Conservation (phyloP, 2,329 filamentous ascomycete genomes). For the Xylaria sp. region DNA sequence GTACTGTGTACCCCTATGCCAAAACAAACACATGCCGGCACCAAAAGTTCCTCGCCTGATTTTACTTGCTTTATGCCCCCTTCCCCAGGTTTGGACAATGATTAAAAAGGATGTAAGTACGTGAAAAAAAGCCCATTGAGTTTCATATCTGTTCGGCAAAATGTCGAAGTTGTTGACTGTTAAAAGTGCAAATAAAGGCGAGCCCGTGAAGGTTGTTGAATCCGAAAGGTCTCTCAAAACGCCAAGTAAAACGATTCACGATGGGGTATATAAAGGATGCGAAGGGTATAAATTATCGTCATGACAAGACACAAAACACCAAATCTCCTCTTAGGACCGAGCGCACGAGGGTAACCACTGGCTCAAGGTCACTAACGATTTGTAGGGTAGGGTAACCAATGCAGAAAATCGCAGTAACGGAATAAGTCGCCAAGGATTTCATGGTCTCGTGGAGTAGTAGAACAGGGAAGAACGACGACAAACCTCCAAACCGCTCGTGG, state of each 20-base stretch:
- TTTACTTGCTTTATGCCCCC: neutral
- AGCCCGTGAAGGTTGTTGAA: slow-evolving; percentile 23
- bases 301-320: slow-evolving; percentile 14
- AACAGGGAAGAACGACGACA: slow-evolving; percentile 17
- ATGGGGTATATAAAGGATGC: slow-evolving; percentile 17
- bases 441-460: slow-evolving; percentile 25
- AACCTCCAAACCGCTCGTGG: slow-evolving; percentile 27
- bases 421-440: slow-evolving; percentile 18
- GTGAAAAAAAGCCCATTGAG: neutral
- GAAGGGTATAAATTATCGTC: slow-evolving; percentile 23
- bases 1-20: slow-evolving; percentile 1
- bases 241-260: slow-evolving; percentile 15
- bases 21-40: slow-evolving; percentile 1
- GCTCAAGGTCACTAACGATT: slow-evolving; percentile 25
- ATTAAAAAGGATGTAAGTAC: slow-evolving; percentile 17
- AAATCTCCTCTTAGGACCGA: slow-evolving; percentile 21
- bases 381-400: slow-evolving; percentile 9
- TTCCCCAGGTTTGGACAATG: neutral
- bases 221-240: slow-evolving; percentile 20
- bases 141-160: slow-evolving; percentile 4
- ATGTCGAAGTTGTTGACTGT: slow-evolving; percentile 2
- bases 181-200: slow-evolving; percentile 3
- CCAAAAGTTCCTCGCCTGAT: neutral
- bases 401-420: slow-evolving; percentile 17
- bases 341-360: slow-evolving; percentile 25